phyloP scores from a whole-genome alignment of 2,329 filamentous ascomycete genomes.

The Knoxdaviesia capensis region DNA sequence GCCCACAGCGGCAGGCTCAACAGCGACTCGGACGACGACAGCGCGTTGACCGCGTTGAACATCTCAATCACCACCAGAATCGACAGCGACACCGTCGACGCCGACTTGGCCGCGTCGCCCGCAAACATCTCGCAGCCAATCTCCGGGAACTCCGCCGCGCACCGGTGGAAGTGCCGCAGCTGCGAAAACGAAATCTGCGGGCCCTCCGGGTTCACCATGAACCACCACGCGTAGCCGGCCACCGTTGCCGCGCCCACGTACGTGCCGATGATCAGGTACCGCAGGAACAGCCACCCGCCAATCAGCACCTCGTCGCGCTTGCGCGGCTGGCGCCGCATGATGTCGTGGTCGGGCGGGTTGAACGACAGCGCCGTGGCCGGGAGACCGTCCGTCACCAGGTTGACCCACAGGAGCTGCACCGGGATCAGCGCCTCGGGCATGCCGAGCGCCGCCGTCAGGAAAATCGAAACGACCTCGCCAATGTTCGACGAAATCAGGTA shows the following conservation, averaged over 20 bases:
- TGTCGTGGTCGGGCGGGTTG: slow-evolving; percentile 95
- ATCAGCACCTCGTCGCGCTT: slow-evolving; percentile 89
- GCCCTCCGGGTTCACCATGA: slow-evolving; percentile 83
- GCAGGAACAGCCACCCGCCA: slow-evolving; percentile 89
- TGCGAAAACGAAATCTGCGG: slow-evolving; percentile 86
- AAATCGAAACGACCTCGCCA: slow-evolving; percentile 96
- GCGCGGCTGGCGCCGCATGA: slow-evolving; percentile 82
- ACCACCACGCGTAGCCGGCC: slow-evolving; percentile 98
- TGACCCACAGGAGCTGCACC: slow-evolving; percentile 96
- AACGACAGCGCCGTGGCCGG: slow-evolving; percentile 92
- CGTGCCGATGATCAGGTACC: slow-evolving; percentile 87
- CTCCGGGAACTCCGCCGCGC: slow-evolving; percentile 65
- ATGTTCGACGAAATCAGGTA: slow-evolving; percentile 99
- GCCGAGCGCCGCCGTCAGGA: slow-evolving; percentile 84
- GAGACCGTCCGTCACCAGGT: slow-evolving; percentile 91
- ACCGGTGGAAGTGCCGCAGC: slow-evolving; percentile 83
- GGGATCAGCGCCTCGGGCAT: slow-evolving; percentile 97
- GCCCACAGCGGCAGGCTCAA: slow-evolving; percentile 90
- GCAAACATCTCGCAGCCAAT: slow-evolving; percentile 87
- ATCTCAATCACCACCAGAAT: slow-evolving; percentile 95
- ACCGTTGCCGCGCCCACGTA: slow-evolving; percentile 94
- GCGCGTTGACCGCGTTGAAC: slow-evolving; percentile 96
- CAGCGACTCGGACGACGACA: slow-evolving; percentile 87
- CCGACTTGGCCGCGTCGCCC: slow-evolving; percentile 69
- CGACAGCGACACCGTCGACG: slow-evolving; percentile 81